A percentile compares a stretch with the other conserved stretches of the same genome.
phyloP scores from a whole-genome alignment of 768 basidiomycete species.

The Suillus subalutaceus region DNA sequence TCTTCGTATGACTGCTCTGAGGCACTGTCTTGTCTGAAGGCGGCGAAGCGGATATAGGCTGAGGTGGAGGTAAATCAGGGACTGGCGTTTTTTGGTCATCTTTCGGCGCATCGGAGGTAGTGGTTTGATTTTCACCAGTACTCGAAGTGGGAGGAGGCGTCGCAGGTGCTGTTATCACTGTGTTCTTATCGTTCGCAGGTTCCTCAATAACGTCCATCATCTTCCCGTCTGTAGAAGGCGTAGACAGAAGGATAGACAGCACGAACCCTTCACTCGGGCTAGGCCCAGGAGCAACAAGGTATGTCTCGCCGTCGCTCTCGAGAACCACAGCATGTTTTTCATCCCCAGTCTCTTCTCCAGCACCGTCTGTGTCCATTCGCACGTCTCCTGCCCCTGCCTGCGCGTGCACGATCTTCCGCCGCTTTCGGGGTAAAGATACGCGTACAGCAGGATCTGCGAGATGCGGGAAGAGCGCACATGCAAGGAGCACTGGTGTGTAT shows the following conservation, averaged over 20 bases:
- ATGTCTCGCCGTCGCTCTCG: constrained; percentile 27
- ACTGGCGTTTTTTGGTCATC: constrained; percentile 1
- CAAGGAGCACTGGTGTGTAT: constrained; percentile 49
- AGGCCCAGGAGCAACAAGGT: constrained; percentile 21
- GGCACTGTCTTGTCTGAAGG: neutral
- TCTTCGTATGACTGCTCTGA: constrained; percentile 2
- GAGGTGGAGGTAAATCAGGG: neutral
- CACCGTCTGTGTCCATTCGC: constrained; percentile 16
- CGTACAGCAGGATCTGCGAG: constrained; percentile 19
- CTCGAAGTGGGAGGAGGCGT: neutral
- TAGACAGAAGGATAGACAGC: constrained; percentile 2
- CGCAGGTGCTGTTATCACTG: neutral
- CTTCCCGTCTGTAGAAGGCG: neutral
- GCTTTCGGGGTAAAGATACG: constrained; percentile 25
- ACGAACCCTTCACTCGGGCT: constrained; percentile 8
- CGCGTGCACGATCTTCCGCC: constrained; percentile 24
- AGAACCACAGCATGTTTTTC: constrained; percentile 24
- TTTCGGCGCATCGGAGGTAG: neutral
- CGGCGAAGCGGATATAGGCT: neutral
- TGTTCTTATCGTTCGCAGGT: neutral
- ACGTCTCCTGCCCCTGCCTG: constrained; percentile 13
- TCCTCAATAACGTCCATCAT: neutral
- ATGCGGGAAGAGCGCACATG: constrained; percentile 48
- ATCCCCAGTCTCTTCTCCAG: constrained; percentile 13
- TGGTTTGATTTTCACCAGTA: neutral